Evolutionary conservation across 1,284 basidiomycete species (phyloP), one percentile per base, ranked within the genome.

Genomic region (Bondarzewia mesenterica): DNA sequence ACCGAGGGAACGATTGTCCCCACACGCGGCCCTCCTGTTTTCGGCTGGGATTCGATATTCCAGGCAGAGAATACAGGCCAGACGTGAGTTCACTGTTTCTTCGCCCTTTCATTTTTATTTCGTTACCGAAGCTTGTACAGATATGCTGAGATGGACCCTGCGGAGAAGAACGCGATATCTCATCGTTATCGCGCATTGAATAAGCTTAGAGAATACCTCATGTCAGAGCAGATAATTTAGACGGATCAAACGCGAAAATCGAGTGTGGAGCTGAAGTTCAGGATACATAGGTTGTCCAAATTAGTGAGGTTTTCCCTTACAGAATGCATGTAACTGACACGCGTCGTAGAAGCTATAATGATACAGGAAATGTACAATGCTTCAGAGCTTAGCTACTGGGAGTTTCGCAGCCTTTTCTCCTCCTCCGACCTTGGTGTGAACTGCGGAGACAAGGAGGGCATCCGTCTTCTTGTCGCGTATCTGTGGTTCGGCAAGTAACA

Each of bases 31-130:
- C 77, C 82, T 0, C 71, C 72, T 15, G 66, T 77, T 20, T 96
- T 86, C 68, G 93, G 81, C 15, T 98, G 95, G 96, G 93, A 98
- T 67, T 78, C 93, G 0, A 71, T 92, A 5, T 96, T 99, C 61
- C 81, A 95, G 65, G 85, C 87, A 0, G 75, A 82, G 42, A 83
- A 77, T 14, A 82, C 77, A 12, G 80, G 82, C 20, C 72, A 85
- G 62, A 93, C 91, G 89, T 91, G 55, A 54, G 84, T 67, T 23
- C n/a, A n/a, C n/a, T n/a, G 46, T 25, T 27, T 35, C 18, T 40
- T 40, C 36, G 18, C 18, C 38, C 18, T 18, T 10, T 42, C 29
- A 14, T 20, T 16, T 39, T 26, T 4, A 22, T 23, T 5, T 18
- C 27, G 45, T 56, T 8, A 50, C 51, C 56, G 16, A 58, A 41